These are phyloP conservation scores for Coemansia sp. DNA, from an alignment of 192 early-diverging fungal genomes.

Conservation along the genomic window DNA sequence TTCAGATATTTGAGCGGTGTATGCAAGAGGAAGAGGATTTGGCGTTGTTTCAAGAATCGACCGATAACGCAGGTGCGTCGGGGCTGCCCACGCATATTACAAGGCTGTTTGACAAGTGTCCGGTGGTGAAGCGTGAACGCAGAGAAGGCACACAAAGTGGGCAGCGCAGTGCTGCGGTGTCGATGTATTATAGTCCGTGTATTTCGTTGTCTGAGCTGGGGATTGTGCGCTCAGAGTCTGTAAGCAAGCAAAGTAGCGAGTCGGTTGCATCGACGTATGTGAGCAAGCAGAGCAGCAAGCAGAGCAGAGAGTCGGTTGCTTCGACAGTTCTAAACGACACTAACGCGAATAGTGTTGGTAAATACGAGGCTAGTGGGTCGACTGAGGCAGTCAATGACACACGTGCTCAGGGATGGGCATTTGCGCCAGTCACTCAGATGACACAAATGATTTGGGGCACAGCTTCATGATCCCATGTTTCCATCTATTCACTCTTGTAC, in stretches of 20 bases:
- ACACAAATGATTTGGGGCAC: neutral
- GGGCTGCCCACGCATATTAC: constrained; percentile 23
- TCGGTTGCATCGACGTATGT: constrained; percentile 5
- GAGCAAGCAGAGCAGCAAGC: neutral
- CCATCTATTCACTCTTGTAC: neutral
- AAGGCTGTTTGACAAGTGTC: constrained; percentile 28
- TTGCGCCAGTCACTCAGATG: neutral
- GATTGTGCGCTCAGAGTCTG: neutral
- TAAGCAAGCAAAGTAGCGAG: constrained; percentile 1
- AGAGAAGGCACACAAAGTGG: neutral
- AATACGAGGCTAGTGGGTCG: neutral
- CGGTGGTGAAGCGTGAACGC: constrained; percentile 17
- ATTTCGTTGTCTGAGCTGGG: constrained; percentile 16
- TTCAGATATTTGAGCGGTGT: constrained; percentile 24
- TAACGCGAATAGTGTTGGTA: neutral
- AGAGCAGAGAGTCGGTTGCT: constrained; percentile 3
- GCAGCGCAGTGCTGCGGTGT: constrained; percentile 3
- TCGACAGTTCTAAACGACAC: neutral
- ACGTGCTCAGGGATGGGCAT: neutral
- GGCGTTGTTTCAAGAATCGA: constrained; percentile 5
- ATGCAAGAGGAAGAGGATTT: constrained; percentile 27
- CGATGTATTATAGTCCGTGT: constrained; percentile 27
- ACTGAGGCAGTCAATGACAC: neutral
- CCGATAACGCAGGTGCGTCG: neutral
- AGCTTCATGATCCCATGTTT: neutral